These are phyloP conservation scores for Aspergillus sparsus DNA, from an alignment of 495 filamentous ascomycete species.

Conservation along the genomic window DNA sequence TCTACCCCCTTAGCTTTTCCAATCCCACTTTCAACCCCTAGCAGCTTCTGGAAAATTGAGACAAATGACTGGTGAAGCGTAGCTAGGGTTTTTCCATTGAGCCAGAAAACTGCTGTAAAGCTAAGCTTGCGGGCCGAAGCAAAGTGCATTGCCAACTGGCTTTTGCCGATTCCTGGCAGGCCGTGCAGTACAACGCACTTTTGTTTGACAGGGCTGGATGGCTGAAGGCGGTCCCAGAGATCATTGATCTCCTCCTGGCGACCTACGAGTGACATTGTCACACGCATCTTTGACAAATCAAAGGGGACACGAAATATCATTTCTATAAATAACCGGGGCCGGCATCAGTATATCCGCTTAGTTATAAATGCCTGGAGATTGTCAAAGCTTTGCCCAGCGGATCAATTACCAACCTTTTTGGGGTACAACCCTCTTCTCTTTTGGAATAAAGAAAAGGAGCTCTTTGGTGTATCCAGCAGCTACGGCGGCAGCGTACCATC, in stretches of 20 bases:
- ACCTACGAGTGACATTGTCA: conserved; percentile 29
- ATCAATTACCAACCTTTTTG: neutral
- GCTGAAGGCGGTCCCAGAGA: conserved; percentile 28
- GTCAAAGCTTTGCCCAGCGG: neutral
- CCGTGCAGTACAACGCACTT: conserved; percentile 36
- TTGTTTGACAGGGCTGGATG: conserved; percentile 16
- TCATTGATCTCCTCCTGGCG: conserved; percentile 27
- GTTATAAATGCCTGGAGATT: neutral
- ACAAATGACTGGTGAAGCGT: conserved; percentile 26
- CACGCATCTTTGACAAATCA: conserved; percentile 26
- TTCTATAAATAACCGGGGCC: neutral
- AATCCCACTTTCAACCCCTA: conserved; percentile 1
- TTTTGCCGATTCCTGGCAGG: conserved; percentile 46
- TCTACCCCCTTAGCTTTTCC: conserved; percentile 14
- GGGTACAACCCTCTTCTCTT: neutral
- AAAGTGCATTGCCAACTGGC: conserved; percentile 42
- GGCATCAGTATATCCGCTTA: neutral
- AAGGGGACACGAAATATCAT: conserved; percentile 25
- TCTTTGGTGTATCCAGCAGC: conserved; percentile 13
- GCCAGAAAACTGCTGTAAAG: conserved; percentile 37
- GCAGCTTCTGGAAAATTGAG: conserved; percentile 22
- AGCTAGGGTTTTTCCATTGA: conserved; percentile 30
- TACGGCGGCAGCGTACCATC: conserved; percentile 6
- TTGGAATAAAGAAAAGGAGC: conserved; percentile 4
- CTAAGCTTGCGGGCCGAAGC: conserved; percentile 29